Base-by-base conservation (phyloP, 768 basidiomycete genomes). In the Crepidotus variabilis region DNA sequence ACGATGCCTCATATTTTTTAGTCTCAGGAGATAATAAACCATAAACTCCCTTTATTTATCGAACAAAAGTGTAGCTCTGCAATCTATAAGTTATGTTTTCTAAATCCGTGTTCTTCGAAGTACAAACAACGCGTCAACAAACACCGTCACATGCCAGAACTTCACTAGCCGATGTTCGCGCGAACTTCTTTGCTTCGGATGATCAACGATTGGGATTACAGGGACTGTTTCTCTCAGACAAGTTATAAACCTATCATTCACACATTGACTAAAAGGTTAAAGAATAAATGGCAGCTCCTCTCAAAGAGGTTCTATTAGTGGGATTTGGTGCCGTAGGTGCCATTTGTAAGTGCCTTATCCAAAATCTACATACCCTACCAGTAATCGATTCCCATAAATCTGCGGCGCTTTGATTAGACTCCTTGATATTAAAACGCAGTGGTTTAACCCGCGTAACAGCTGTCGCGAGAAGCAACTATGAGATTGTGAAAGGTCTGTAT, bases 391-490 rank as follows among this genome's bases (percentile, higher is more conserved):
- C 28, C 28, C 28, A 28, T 4, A 28, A 28, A 28, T 28, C 8
- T 28, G 28, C 8, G 28, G 28, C 28, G 39, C 39, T 16, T 43
- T 43, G 39, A 43, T 45, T 52, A 87, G 85, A 85, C 63, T 77
- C 84, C 0, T 72, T 79, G 51, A 75, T 86, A 52, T 70, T 87
- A 20, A 74, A 82, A 58, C 71, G 79, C 57, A 82, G 84, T 61
- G 80, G 83, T 10, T 72, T 78, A 28, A 86, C 80, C 1, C 76
- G 81, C 22, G 83, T 92, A 8, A 91, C 90, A 1, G 85, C 76
- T 16, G 86, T 92, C 1, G 90, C 89, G 1, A 70, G 90, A 54
- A 83, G 88, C 51, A 88, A 90, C 57, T 87, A 81, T 64, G 77
- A 83, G 11, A 69, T 74, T 1, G 76, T 84, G 11, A 72, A 76